Percentiles rank a stretch among this genome's conserved stretches.
These are phyloP conservation scores for Arthrobotrys sinensis DNA, from an alignment of 2,329 filamentous ascomycete genomes.

Conservation along the genomic window DNA sequence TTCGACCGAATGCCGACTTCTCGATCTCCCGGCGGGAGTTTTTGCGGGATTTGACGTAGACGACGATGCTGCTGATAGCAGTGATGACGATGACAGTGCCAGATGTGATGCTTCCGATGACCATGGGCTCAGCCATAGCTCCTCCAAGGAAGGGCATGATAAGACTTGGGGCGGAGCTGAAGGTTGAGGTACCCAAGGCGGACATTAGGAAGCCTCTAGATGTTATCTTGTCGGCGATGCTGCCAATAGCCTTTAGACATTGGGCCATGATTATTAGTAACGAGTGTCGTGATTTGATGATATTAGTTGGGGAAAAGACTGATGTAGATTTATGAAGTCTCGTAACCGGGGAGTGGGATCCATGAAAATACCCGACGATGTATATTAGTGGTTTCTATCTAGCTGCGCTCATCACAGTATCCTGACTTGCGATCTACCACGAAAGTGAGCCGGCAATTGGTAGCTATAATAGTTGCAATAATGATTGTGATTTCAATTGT, in stretches of 20 bases:
- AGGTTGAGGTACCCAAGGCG: conserved; percentile 1
- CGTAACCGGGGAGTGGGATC: not conserved
- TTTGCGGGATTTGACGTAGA: conserved; percentile 54
- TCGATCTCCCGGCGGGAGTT: conserved; percentile 51
- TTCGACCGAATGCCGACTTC: conserved; percentile 52
- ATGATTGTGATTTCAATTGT: too few relatives aligned
- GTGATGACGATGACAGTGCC: conserved; percentile 9
- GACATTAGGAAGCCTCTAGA: conserved; percentile 31
- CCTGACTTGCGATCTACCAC: not conserved
- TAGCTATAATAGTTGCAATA: not conserved
- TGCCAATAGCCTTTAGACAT: not conserved
- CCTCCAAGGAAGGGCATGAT: not conserved
- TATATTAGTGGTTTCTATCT: not conserved
- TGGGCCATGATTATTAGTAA: not conserved
- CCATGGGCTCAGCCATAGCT: not conserved
- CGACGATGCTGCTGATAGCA: conserved; percentile 12
- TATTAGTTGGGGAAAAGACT: not conserved
- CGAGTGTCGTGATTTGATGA: not conserved
- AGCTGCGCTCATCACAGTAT: not conserved
- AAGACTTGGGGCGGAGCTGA: not conserved
- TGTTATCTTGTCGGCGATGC: conserved; percentile 6
- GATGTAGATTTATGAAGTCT: not conserved
- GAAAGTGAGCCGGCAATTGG: not conserved
- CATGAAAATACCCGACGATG: too few relatives aligned
- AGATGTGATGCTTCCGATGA: conserved; percentile 25